Evolutionary conservation across 805 yeast genomes (phyloP).

Genomic region (Hanseniaspora thailandica): DNA sequence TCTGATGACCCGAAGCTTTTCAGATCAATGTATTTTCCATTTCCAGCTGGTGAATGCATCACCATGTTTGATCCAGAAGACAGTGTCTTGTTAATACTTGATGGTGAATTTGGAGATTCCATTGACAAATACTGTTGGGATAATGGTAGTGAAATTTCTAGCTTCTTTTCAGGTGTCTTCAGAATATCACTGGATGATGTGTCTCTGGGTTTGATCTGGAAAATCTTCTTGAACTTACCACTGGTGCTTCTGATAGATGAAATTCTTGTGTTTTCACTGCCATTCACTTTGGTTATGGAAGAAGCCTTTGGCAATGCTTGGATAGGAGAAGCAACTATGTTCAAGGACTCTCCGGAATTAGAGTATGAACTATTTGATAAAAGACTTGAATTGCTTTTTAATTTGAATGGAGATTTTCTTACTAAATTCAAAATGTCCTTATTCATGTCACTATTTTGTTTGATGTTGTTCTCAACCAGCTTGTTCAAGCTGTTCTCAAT

Average conservation of each 20-base stretch:
- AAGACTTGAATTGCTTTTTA: conserved; percentile 2
- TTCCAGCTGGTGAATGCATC: background rate
- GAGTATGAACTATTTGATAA: conserved; percentile 9
- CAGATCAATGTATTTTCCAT: conserved; percentile 4
- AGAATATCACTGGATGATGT: background rate
- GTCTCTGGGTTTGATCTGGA: background rate
- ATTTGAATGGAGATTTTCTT: conserved; percentile 3
- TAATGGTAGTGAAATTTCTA: conserved; percentile 2
- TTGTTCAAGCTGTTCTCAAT: conserved; percentile 4
- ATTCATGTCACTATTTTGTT: background rate
- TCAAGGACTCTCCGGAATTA: conserved; percentile 9
- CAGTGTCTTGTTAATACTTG: background rate
- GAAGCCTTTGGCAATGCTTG: background rate
- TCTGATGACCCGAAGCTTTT: background rate
- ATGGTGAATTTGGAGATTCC: conserved; percentile 1
- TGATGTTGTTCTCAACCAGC: background rate
- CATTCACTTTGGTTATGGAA: background rate
- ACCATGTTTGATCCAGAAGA: background rate
- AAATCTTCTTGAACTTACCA: conserved; percentile 10
- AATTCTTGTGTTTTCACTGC: background rate
- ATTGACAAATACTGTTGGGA: background rate
- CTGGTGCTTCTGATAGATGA: conserved; percentile 1
- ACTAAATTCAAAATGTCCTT: conserved; percentile 1
- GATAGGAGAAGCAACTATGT: background rate
- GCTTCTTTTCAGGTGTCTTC: conserved; percentile 1